Evolutionary conservation across 2,329 filamentous ascomycete genomes (phyloP).

Genomic region (Penicillium sp.): DNA sequence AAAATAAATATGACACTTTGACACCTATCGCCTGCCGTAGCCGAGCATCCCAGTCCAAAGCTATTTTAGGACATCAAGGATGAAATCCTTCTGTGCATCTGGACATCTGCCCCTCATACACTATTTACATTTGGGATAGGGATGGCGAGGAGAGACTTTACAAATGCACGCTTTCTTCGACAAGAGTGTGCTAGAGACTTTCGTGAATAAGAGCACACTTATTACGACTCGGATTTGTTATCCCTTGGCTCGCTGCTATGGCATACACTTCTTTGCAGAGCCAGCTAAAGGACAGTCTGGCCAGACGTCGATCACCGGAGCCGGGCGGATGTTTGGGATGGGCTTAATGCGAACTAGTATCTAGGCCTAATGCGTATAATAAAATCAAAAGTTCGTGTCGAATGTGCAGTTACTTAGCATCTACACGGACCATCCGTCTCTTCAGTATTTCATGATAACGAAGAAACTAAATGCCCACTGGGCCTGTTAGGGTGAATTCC

Average conservation of each 20-base stretch:
- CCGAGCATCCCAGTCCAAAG: too few species aligned
- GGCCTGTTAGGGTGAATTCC: too few species aligned
- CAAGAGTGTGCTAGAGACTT: slow-evolving; percentile 44
- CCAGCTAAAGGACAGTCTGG: neutral
- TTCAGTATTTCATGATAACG: too few species aligned
- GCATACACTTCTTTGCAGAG: slow-evolving; percentile 25
- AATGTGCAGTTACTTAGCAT: too few species aligned
- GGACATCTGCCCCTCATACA: slow-evolving; percentile 42
- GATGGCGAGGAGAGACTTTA: slow-evolving; percentile 32
- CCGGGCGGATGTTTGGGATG: slow-evolving; percentile 25
- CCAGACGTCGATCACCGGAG: neutral
- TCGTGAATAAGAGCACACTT: slow-evolving; percentile 43
- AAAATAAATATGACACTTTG: too few species aligned
- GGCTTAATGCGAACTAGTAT: slow-evolving; percentile 5
- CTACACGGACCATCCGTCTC: too few species aligned
- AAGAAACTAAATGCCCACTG: too few species aligned
- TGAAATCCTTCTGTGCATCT: too few species aligned
- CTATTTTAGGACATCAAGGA: too few species aligned
- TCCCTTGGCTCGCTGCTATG: slow-evolving; percentile 9
- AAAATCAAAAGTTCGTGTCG: neutral
- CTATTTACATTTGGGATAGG: slow-evolving; percentile 38
- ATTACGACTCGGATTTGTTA: slow-evolving; percentile 41
- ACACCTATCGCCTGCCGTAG: too few species aligned
- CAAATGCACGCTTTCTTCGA: slow-evolving; percentile 44
- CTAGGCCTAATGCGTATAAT: neutral